Percentiles rank a stretch among this genome's conserved stretches.
Conservation (phyloP, 2,329 filamentous ascomycete genomes). For the Aspergillus tubingensis region DNA sequence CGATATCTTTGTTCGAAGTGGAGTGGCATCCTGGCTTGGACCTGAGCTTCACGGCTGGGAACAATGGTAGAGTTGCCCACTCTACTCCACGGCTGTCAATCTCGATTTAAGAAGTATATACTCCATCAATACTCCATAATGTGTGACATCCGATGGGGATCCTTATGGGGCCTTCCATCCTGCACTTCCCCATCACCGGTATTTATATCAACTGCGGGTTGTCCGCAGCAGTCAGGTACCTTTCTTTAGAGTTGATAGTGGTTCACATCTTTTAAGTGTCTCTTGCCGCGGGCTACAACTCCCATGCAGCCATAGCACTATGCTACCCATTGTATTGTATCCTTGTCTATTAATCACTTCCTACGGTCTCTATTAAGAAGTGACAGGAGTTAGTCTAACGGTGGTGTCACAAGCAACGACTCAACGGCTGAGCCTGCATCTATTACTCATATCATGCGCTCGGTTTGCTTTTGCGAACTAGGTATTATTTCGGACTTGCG, state of each 20-base stretch:
- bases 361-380: not conserved
- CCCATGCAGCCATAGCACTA: not conserved
- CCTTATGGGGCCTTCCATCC: constrained; percentile 1
- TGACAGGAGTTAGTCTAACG: not conserved
- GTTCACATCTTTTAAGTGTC: no score
- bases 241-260: no score
- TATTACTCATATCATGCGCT: not conserved
- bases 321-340: not conserved
- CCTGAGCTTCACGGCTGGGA: constrained; percentile 20
- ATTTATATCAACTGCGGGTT: not conserved
- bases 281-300: not conserved
- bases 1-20: constrained; percentile 22
- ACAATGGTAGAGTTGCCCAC: constrained; percentile 24
- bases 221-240: not conserved
- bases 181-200: not conserved
- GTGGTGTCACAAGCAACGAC: not conserved
- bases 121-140: not conserved
- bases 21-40: constrained; percentile 19
- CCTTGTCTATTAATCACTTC: not conserved
- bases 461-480: not conserved
- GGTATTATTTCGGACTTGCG: constrained; percentile 1
- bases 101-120: constrained; percentile 10
- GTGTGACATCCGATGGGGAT: constrained; percentile 5
- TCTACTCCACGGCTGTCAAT: constrained; percentile 23
- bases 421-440: constrained; percentile 9